Evolutionary conservation across 208 protist species (phyloP).

Genomic region (Trypanosoma boissoni): DNA sequence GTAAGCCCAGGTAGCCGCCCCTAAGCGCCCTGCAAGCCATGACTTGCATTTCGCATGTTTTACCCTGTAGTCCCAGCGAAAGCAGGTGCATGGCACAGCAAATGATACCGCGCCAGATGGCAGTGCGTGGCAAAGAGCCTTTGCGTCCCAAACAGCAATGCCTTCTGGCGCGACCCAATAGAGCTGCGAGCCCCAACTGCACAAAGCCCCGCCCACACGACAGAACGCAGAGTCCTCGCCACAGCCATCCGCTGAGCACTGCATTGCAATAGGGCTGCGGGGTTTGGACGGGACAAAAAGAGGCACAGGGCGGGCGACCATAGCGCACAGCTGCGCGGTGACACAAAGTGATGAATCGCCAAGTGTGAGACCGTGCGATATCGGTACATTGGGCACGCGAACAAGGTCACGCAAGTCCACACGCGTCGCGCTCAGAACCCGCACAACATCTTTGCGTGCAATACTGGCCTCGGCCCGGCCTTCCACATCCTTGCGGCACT

Average conservation of each 20-base stretch:
- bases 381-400: neutral
- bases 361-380: neutral
- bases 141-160: neutral
- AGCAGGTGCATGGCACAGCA: neutral
- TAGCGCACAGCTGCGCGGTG: neutral
- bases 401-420: conserved; percentile 3
- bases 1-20: neutral
- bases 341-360: neutral
- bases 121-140: neutral
- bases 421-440: conserved; percentile 4
- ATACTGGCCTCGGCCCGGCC: neutral
- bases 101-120: neutral
- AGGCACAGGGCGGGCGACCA: neutral
- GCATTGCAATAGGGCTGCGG: neutral
- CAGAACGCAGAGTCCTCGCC: conserved; percentile 1
- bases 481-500: neutral
- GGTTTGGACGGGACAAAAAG: neutral
- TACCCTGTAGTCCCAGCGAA: neutral
- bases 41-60: neutral
- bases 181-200: no score
- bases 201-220: neutral
- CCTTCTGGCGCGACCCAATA: conserved; percentile 7
- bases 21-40: neutral
- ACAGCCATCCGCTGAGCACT: neutral
- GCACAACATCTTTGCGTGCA: neutral